These are phyloP conservation scores for Acanthamoeba castellanii DNA, from an alignment of 208 protist genomes.

Conservation along the genomic window DNA sequence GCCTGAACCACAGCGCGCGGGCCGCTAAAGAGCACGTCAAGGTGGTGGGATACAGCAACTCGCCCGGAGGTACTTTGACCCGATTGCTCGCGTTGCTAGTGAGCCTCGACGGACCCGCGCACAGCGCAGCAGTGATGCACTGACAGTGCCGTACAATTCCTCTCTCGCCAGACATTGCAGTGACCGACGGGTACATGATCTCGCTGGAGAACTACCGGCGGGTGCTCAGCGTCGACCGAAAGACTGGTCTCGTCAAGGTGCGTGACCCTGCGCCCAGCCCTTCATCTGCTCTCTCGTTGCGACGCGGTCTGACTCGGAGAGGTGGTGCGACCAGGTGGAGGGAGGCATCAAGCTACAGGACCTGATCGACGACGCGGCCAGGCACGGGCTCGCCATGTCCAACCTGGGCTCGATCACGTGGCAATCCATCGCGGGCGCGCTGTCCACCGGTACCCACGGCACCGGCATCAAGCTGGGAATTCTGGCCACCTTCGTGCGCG, in stretches of 20 bases:
- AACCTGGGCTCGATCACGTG: constrained; percentile 62
- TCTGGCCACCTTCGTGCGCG: constrained; percentile 38
- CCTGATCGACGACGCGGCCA: constrained; percentile 35
- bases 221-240: constrained; percentile 22
- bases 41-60: constrained; percentile 56
- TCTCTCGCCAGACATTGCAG: constrained; percentile 4
- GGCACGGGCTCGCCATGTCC: constrained; percentile 54
- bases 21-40: not conserved
- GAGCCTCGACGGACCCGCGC: not conserved
- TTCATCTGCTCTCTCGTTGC: not conserved
- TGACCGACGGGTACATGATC: constrained; percentile 68
- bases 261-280: no score
- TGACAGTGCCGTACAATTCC: not conserved
- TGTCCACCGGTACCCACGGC: constrained; percentile 69
- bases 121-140: not conserved
- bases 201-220: constrained; percentile 56
- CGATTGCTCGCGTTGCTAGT: not conserved
- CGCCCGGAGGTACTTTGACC: not conserved
- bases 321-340: constrained; percentile 4
- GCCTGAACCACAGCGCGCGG: not conserved
- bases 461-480: constrained; percentile 61
- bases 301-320: not conserved
- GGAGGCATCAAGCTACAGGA: constrained; percentile 32
- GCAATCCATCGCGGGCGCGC: constrained; percentile 55
- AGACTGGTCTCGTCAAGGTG: constrained; percentile 44